Percentiles rank a stretch among this genome's conserved stretches.
phyloP scores from a whole-genome alignment of 2,329 filamentous ascomycete species.

The Pseudocercospora eumusae region DNA sequence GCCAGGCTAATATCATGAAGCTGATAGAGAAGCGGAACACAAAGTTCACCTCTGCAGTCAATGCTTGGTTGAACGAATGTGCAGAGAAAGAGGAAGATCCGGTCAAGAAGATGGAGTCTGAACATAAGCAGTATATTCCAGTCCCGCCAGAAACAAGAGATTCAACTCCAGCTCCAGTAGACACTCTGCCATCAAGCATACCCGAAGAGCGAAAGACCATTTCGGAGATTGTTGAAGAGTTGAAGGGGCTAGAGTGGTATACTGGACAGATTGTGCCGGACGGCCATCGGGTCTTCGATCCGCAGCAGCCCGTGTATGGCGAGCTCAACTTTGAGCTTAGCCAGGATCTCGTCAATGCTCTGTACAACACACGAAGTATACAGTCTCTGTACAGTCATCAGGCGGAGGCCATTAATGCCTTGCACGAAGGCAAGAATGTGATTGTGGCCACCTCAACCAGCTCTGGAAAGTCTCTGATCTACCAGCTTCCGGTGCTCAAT shows the following conservation, averaged over 20 bases:
- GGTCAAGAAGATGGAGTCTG: conserved; percentile 62
- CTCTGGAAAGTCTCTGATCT: conserved; percentile 97
- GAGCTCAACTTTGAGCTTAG: conserved; percentile 84
- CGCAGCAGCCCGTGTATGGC: conserved; percentile 77
- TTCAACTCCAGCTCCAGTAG: conserved; percentile 43
- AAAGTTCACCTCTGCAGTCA: conserved; percentile 77
- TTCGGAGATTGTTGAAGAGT: conserved; percentile 79
- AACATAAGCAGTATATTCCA: conserved; percentile 65
- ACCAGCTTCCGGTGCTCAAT: conserved; percentile 88
- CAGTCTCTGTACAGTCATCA: conserved; percentile 88
- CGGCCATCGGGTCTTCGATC: conserved; percentile 86
- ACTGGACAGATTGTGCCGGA: conserved; percentile 89
- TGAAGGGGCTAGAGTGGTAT: conserved; percentile 84
- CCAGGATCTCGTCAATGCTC: conserved; percentile 88
- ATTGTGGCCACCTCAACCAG: conserved; percentile 94
- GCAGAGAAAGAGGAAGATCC: conserved; percentile 66
- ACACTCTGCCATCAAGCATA: conserved; percentile 67
- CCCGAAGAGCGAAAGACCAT: conserved; percentile 78
- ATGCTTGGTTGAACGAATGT: conserved; percentile 75
- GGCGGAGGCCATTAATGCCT: conserved; percentile 85
- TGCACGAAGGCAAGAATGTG: conserved; percentile 79
- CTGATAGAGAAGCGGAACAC: conserved; percentile 86
- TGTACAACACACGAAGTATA: conserved; percentile 90
- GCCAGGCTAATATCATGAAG: conserved; percentile 85
- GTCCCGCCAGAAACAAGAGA: conserved; percentile 52